phyloP scores from a whole-genome alignment of 83 land plant species.

The Picea mariana region DNA sequence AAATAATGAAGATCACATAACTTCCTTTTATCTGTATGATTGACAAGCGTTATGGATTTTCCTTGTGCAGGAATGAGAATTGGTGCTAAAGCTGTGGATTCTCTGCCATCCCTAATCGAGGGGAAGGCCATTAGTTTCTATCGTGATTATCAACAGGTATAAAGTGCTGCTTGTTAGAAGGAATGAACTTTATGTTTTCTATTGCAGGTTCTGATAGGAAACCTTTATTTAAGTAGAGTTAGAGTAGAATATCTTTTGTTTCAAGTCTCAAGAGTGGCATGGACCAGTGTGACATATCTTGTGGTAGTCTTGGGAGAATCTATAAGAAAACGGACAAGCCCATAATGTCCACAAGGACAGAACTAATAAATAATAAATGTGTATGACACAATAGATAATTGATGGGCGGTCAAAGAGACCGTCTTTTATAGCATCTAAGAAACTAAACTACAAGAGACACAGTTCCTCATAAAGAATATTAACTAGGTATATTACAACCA shows the following conservation, averaged over 20 bases:
- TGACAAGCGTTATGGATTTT: not conserved
- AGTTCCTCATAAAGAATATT: too few species aligned
- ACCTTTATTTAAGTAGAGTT: not conserved
- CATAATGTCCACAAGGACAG: too few species aligned
- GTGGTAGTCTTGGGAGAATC: too few species aligned
- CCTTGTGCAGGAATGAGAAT: conserved; percentile 40
- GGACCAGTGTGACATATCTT: not conserved
- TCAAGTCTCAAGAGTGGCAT: not conserved
- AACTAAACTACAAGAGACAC: too few species aligned
- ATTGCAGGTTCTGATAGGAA: not conserved
- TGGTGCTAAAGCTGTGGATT: conserved; percentile 52
- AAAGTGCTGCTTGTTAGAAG: not conserved
- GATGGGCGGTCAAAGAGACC: too few species aligned
- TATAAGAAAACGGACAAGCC: too few species aligned
- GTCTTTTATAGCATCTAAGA: too few species aligned
- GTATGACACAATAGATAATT: too few species aligned
- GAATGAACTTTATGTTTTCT: not conserved
- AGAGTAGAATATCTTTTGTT: not conserved
- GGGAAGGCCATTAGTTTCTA: conserved; percentile 37
- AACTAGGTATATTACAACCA: too few species aligned
- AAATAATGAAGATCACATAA: not conserved
- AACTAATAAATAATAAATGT: too few species aligned
- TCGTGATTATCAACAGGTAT: conserved; percentile 53
- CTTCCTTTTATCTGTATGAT: not conserved
- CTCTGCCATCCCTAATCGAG: conserved; percentile 25